These are phyloP conservation scores for Biancaea sappan DNA, from an alignment of 306 rosid species.

Conservation along the genomic window DNA sequence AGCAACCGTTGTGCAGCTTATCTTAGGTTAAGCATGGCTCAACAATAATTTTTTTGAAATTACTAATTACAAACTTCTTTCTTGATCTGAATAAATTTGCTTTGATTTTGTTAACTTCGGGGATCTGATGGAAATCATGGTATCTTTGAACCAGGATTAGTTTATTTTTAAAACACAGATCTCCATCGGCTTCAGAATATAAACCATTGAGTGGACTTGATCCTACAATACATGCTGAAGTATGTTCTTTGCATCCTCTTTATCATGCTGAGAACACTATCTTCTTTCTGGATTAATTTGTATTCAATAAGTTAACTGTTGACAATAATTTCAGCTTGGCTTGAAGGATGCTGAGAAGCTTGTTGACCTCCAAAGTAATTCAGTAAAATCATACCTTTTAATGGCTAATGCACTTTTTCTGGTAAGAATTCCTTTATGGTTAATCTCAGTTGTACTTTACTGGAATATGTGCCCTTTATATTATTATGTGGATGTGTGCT, in stretches of 20 bases:
- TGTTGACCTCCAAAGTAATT: conserved; percentile 51
- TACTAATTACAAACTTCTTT: not conserved
- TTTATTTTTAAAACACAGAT: conserved; percentile 47
- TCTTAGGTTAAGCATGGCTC: conserved; percentile 51
- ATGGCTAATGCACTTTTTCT: conserved; percentile 75
- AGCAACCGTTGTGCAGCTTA: conserved; percentile 68
- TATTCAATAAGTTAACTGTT: conserved; percentile 27
- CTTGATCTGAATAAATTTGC: not conserved
- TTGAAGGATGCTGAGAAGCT: conserved; percentile 92
- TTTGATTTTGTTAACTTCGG: conserved; percentile 16
- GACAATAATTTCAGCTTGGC: conserved; percentile 70
- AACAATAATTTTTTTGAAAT: not conserved
- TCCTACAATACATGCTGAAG: conserved; percentile 73
- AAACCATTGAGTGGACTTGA: conserved; percentile 66
- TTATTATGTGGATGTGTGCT: not conserved
- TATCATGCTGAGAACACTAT: conserved; percentile 4
- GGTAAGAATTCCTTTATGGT: conserved; percentile 49
- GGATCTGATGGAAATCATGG: conserved; percentile 2
- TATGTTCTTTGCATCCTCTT: conserved; percentile 34
- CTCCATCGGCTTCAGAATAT: conserved; percentile 64
- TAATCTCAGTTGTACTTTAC: conserved; percentile 18
- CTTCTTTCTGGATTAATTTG: conserved; percentile 23
- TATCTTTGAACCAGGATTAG: conserved; percentile 50
- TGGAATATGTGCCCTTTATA: conserved; percentile 10
- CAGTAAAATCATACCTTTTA: conserved; percentile 70